phyloP scores from a whole-genome alignment of 768 basidiomycete genomes.

The Lanmaoa rubissima region DNA sequence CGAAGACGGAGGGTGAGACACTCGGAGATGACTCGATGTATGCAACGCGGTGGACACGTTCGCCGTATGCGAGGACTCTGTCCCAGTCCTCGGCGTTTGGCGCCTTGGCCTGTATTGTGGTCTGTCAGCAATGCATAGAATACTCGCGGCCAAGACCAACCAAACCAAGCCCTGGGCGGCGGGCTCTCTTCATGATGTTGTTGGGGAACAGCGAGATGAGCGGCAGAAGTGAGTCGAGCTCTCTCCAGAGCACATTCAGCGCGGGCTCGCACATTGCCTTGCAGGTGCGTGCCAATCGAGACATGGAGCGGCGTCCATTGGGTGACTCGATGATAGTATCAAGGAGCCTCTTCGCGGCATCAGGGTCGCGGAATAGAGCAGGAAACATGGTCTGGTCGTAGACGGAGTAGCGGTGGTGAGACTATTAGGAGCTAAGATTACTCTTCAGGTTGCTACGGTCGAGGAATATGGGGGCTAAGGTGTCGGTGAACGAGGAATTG shows the following conservation, averaged over 20 bases:
- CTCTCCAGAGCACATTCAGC: conserved; percentile 72
- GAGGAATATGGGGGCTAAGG: conserved; percentile 33
- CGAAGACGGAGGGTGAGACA: conserved; percentile 63
- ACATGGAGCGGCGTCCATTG: conserved; percentile 63
- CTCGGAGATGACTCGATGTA: conserved; percentile 69
- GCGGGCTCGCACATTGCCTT: conserved; percentile 70
- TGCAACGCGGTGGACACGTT: conserved; percentile 63
- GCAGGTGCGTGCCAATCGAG: conserved; percentile 73
- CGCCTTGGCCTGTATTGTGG: conserved; percentile 44
- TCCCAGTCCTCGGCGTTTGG: conserved; percentile 74
- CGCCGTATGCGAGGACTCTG: conserved; percentile 60
- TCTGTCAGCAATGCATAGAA: conserved; percentile 7
- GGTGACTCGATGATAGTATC: conserved; percentile 55
- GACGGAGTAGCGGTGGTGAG: conserved; percentile 42
- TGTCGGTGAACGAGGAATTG: conserved; percentile 39
- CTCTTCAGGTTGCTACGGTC: conserved; percentile 30
- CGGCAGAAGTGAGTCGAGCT: conserved; percentile 72
- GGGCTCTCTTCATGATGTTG: conserved; percentile 63
- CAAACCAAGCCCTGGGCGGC: conserved; percentile 73
- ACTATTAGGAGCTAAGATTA: conserved; percentile 26
- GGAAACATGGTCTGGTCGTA: conserved; percentile 53
- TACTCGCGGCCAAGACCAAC: conserved; percentile 41
- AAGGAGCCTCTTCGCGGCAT: conserved; percentile 50
- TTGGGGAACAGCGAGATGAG: conserved; percentile 71
- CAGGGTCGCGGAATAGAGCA: conserved; percentile 60